Evolutionary conservation across 2,329 filamentous ascomycete species (phyloP), one percentile per base, ranked within the genome.

Genomic region (Blastomyces parvus): DNA sequence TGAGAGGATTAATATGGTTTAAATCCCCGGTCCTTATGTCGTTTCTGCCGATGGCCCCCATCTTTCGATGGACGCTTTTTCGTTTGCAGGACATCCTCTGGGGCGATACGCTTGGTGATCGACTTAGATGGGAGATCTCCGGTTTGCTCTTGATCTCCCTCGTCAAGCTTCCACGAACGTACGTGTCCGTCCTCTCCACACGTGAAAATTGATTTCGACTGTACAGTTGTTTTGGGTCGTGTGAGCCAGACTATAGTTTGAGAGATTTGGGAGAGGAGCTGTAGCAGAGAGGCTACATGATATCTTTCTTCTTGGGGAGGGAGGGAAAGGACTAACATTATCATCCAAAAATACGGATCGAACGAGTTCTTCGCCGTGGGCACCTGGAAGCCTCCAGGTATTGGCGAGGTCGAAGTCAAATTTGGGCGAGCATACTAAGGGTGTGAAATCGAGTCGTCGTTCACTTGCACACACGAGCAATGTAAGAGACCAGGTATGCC

Each of bases 301-400:
- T 40, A 3, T 22, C 2, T 13, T 42, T 22, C 9, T 25, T 22
- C 27, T n/a, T 11, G 14, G 14, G 9, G 42, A n/a, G n/a, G n/a
- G n/a, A n/a, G n/a, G n/a, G n/a, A n/a, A n/a, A n/a, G 5, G 19
- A 71, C 70, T 58, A 71, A 80, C 78, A 71, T 74, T 68, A 40
- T 77, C 74, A 66, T 80, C 77, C n/a, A 79, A 65, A 68, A 74
- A 76, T 8, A 80, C 71, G 0, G 79, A 77, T 52, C 79, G 77
- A 14, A 81, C 77, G 48, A 81, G 71, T 63, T 81, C 79, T 62
- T 78, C 77, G 5, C 79, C 78, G 68, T 81, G 79, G n/a, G 76
- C 78, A 50, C 74, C 76, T n/a, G 77, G 74, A 46, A 80, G 69
- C 33, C 73, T 74, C 72, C 79, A 76, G 27, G 74, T 67, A 58